phyloP scores from a whole-genome alignment of 352 stramenopile species.

The Bremia lactucae region DNA sequence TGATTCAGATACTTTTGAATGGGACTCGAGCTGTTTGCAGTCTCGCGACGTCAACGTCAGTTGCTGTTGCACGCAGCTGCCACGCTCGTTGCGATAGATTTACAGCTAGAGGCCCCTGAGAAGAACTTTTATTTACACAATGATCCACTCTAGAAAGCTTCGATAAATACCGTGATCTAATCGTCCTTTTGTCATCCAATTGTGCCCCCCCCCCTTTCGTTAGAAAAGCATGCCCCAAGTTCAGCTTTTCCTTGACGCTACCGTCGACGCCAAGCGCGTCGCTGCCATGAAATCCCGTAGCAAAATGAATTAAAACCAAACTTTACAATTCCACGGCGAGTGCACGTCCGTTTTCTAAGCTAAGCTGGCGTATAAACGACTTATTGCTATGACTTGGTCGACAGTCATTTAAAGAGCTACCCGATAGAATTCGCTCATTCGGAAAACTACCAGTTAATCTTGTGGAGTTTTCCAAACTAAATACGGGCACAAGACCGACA shows the following conservation, averaged over 20 bases:
- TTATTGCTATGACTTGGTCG: slow-evolving; percentile 14
- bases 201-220: background rate
- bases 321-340: slow-evolving; percentile 27
- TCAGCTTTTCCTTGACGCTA: background rate
- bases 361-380: slow-evolving; percentile 13
- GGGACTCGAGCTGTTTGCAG: too few relatives aligned
- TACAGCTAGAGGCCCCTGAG: too few relatives aligned
- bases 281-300: too few relatives aligned
- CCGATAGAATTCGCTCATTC: slow-evolving; percentile 16
- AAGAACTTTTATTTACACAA: too few relatives aligned
- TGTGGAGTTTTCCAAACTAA: slow-evolving; percentile 14
- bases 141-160: background rate
- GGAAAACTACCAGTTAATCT: slow-evolving; percentile 17
- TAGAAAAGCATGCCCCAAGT: background rate
- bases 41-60: too few relatives aligned
- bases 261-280: background rate
- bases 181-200: slow-evolving; percentile 6
- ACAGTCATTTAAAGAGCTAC: slow-evolving; percentile 15
- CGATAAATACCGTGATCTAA: background rate
- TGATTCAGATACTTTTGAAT: too few relatives aligned
- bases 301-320: too few relatives aligned
- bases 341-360: slow-evolving; percentile 17
- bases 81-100: too few relatives aligned
- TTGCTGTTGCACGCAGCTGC: too few relatives aligned
- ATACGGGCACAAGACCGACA: slow-evolving; percentile 16